Evolutionary conservation across 306 rosid genomes (phyloP), one percentile per base, ranked within the genome.

Genomic region (Boehmeria nivea): DNA sequence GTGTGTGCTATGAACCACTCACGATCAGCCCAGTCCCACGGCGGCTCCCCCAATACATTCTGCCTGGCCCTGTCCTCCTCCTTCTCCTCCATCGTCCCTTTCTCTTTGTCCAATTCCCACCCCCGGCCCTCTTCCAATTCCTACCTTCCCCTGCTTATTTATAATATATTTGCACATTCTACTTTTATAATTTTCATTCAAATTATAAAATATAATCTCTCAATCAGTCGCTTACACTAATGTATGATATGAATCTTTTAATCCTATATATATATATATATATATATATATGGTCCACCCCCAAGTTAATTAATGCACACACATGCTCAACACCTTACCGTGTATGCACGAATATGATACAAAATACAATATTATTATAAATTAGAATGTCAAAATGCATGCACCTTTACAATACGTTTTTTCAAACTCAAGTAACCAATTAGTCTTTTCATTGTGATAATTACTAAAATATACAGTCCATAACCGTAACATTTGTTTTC

Each of bases 31-130:
- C 34, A 28, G 34, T 28, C 62, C 59, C 54, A 58, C 63, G 17
- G 79, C 73, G 19, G 63, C 79, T 47, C 23, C 72, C 83, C 83
- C 72, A 51, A 73, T 58, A 66, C 77, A 66, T 73, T 73, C 66
- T 63, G 50, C 63, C 73, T 53, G 71, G n/a, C n/a, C n/a, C n/a
- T n/a, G n/a, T n/a, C n/a, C n/a, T n/a, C n/a, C n/a, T n/a, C n/a
- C n/a, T n/a, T n/a, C n/a, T 66, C 40, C 57, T 54, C 62, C 60
- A n/a, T 63, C 46, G 59, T 60, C 52, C 64, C 64, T 75, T 55
- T 72, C 70, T 65, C 28, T 58, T 61, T 43, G 67, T 60, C 67
- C 55, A 34, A 40, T 63, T 27, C 34, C 34, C n/a, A n/a, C 26
- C 25, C 19, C 34, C 34, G 16, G n/a, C 26, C 25, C 19, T 14